A percentile compares a stretch with the other conserved stretches of the same genome.
Evolutionary conservation across 176 grass and related monocot genomes (phyloP).

Genomic region (Guadua angustifolia): DNA sequence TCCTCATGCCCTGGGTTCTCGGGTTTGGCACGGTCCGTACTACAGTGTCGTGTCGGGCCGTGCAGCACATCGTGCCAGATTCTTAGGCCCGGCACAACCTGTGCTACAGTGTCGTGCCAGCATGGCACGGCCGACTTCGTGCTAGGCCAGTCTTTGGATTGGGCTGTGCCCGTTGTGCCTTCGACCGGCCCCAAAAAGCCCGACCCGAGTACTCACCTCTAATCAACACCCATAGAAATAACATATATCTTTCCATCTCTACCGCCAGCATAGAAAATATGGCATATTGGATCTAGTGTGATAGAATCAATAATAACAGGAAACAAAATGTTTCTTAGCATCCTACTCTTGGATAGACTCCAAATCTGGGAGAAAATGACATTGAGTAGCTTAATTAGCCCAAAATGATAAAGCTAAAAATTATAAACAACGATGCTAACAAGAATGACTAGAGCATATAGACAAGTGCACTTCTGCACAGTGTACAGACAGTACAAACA

Average conservation of each 20-base stretch:
- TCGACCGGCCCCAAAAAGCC: too few relatives aligned
- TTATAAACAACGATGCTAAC: background rate
- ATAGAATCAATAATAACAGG: conserved; percentile 64
- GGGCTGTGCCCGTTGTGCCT: too few relatives aligned
- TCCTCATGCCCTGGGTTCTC: too few relatives aligned
- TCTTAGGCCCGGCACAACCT: too few relatives aligned
- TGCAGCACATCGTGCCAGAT: too few relatives aligned
- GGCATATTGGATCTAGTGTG: conserved; percentile 66
- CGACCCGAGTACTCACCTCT: too few relatives aligned
- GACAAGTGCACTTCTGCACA: background rate
- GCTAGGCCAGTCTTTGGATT: too few relatives aligned
- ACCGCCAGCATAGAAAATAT: conserved; percentile 88
- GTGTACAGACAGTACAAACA: background rate
- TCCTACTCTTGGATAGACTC: conserved; percentile 72
- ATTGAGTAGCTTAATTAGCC: conserved; percentile 31
- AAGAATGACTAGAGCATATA: conserved; percentile 15
- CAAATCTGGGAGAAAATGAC: conserved; percentile 58
- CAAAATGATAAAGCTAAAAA: background rate
- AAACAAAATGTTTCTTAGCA: conserved; percentile 75
- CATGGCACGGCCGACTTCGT: too few relatives aligned
- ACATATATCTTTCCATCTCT: conserved; percentile 96
- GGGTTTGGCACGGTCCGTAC: too few relatives aligned
- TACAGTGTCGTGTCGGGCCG: too few relatives aligned
- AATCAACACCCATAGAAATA: conserved; percentile 71
- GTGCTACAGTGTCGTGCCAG: too few relatives aligned